Evolutionary conservation across 148 eudicot genomes (phyloP).

Genomic region (Camellia sinensis): DNA sequence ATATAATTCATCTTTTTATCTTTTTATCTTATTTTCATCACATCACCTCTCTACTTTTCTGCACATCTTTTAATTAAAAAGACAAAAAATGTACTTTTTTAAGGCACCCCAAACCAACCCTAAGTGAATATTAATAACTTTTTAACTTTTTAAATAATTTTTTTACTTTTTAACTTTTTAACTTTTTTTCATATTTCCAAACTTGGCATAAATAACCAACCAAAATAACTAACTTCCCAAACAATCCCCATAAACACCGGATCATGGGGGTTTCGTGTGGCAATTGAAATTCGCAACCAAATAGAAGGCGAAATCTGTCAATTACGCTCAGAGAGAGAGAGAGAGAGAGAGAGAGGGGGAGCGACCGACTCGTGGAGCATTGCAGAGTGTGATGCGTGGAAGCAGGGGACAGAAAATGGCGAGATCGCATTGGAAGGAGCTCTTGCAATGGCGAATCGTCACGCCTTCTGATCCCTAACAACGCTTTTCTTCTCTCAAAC

Average conservation of each 20-base stretch:
- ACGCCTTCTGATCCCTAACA: neutral
- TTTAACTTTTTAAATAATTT: too few relatives aligned
- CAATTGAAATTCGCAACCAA: constrained; percentile 4
- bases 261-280: constrained; percentile 1
- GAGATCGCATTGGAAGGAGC: constrained; percentile 17
- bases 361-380: constrained; percentile 35
- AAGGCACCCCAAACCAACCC: too few relatives aligned
- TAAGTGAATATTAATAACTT: too few relatives aligned
- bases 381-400: constrained; percentile 45
- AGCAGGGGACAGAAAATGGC: constrained; percentile 16
- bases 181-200: too few relatives aligned
- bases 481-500: neutral
- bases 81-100: too few relatives aligned
- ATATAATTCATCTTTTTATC: too few relatives aligned
- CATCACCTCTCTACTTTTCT: too few relatives aligned
- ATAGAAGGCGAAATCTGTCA: constrained; percentile 16
- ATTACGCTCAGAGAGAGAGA: neutral
- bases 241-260: neutral
- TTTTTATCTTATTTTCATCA: too few relatives aligned
- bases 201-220: too few relatives aligned
- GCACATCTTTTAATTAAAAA: too few relatives aligned
- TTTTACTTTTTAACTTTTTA: too few relatives aligned
- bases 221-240: too few relatives aligned
- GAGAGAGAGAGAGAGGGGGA: constrained; percentile 7
- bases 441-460: constrained; percentile 9